Percentiles rank a stretch among this genome's conserved stretches.
Evolutionary conservation across 192 early-diverging fungal species (phyloP).

Genomic region (Gorgonomyces haynaldii): DNA sequence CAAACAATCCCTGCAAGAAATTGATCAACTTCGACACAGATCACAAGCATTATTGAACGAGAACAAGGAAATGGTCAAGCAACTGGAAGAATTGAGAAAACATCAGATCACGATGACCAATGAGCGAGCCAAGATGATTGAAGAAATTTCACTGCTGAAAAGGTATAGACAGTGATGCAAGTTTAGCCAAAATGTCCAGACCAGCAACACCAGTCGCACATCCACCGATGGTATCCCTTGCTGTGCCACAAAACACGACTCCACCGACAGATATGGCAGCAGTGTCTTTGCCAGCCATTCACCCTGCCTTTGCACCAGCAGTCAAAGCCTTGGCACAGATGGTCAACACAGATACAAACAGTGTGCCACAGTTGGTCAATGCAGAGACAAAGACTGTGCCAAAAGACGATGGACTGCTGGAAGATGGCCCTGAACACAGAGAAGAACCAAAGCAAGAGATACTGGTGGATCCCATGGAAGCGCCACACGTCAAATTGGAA

Average conservation of each 20-base stretch:
- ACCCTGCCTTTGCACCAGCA: neutral
- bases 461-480: neutral
- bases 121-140: neutral
- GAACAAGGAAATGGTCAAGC: neutral
- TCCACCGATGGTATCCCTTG: neutral
- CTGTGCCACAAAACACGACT: neutral
- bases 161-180: neutral
- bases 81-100: constrained; percentile 3
- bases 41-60: neutral
- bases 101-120: neutral
- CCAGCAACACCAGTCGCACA: neutral
- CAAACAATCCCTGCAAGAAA: too few species aligned
- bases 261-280: neutral
- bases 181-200: neutral
- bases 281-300: neutral
- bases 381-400: neutral
- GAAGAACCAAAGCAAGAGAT: neutral
- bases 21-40: too few species aligned
- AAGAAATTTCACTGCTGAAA: neutral
- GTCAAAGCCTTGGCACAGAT: neutral
- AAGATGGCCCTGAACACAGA: neutral
- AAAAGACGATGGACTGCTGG: neutral
- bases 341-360: too few species aligned
- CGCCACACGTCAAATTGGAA: neutral
- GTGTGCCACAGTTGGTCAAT: neutral